Evolutionary conservation across 2,329 filamentous ascomycete genomes (phyloP), one percentile per base, ranked within the genome.

Genomic region (Cadophora luteo-olivacea): DNA sequence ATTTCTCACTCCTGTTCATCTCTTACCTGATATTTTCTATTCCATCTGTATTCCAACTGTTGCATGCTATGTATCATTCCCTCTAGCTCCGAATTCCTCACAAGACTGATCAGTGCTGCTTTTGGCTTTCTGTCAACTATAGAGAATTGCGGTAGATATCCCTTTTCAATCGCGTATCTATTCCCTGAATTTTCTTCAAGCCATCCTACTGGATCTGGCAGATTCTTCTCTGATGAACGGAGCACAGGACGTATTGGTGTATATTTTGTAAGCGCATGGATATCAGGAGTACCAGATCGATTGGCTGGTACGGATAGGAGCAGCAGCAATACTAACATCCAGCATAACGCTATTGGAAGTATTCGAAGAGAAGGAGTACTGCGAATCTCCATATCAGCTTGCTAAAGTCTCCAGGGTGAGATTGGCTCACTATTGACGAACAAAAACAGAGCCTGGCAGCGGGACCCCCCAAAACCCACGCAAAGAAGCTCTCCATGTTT

Each of bases 21-120:
- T 51, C 64, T 11, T 41, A 72, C 75, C 68, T 73, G 66, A 45
- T 75, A 77, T 72, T 92, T 93, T 76, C 83, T 82, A 77, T 97
- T 97, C 90, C 92, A 97, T 11, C 89, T 91, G 66, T 86, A 82
- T 78, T 94, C 91, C 58, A 94, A 81, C 75, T 97, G 91, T 36
- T 80, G 80, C 83, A 97, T 93, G 41, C 89, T 91, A 73, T 86
- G 84, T 14, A 93, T 81, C 77, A 94, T 86, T 8, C 89, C 87
- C 7, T 86, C 79, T 14, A 93, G 79, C 78, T 94, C 91, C 72
- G 87, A 85, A 72, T 94, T 93, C 52, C 90, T 86, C 32, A 94
- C 91, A 22, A 94, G 84, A 33, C 89, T 87, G 63, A 94, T 85
- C 51, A 94, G 72, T 45, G 79, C 77, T 72, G 80, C 74, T 72